Base-by-base conservation (phyloP, 148 eudicot species). In the Heliosperma pusillum region DNA sequence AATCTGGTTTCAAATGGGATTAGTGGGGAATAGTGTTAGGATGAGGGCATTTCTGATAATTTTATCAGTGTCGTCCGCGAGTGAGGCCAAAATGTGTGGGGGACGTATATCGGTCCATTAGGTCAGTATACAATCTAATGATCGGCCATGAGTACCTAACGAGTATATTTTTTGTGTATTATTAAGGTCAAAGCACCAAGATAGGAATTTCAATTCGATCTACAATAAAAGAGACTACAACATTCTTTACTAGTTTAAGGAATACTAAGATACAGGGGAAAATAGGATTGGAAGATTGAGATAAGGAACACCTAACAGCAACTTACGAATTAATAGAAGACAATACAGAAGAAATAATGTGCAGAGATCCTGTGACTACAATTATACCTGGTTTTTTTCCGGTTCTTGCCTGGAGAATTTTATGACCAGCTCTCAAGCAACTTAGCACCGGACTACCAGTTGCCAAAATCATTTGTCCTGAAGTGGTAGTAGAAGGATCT, bases 291-390 rank as follows among this genome's bases (percentile, higher is more conserved):
- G 3, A 64, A 36, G 33, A 40, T 40, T 36, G 17, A 5, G 21
- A 25, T 3, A 12, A 10, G 5, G 22, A 53, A 52, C 44, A 73
- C 22, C 40, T 24, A 12, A 44, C 9, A 29, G 27, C 27, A 71
- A 62, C 69, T 62, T 67, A 78, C 25, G 67, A 67, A 79, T 53
- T 42, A 33, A 82, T 67, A 40, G 69, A 76, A 58, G 83, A 78
- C 62, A 91, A 80, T 29, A 91, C 86, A 70, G 93, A 87, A 55
- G 98, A 89, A 81, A 91, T 90, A 66, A 90, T 82, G 86, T 94
- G 97, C 75, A 94, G 83, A 82, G 98, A 94, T 73, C 97, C 98
- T 45, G 97, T 94, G 20, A 85, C 87, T 52, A 88, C 86, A 73
- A 91, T 76, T 25, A 90, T 70, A 77, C 90, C 86, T 69, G 74